Conservation (phyloP, 371 early-diverging fungal genomes). For the Syncephalis plumigaleata region DNA sequence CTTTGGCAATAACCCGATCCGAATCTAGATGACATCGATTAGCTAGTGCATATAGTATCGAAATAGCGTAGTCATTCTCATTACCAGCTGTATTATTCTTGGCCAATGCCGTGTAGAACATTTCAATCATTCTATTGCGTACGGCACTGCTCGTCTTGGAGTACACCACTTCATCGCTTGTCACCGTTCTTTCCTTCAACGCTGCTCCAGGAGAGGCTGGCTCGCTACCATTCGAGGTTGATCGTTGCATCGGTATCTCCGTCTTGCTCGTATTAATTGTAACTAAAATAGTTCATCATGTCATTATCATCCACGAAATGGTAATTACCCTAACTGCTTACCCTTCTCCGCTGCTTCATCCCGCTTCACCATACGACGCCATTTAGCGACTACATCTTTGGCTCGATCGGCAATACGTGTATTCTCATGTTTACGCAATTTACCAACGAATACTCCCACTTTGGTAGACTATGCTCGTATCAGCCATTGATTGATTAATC, state of each 20-base stretch:
- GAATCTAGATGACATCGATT: slow-evolving; percentile 22
- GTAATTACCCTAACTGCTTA: background rate
- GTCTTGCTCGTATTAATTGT: background rate
- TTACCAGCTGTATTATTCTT: slow-evolving; percentile 48
- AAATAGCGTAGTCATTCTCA: background rate
- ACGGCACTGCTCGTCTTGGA: slow-evolving; percentile 40
- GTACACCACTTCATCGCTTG: slow-evolving; percentile 32
- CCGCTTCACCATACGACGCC: slow-evolving; percentile 18
- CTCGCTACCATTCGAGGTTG: background rate
- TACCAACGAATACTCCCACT: slow-evolving; percentile 56
- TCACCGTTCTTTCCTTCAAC: background rate
- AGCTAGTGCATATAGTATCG: background rate
- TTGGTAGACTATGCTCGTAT: slow-evolving; percentile 33
- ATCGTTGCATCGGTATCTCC: background rate
- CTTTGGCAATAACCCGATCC: slow-evolving; percentile 32
- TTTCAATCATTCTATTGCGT: slow-evolving; percentile 68
- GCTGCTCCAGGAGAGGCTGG: background rate
- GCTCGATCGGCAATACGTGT: slow-evolving; percentile 35
- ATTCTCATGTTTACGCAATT: slow-evolving; percentile 38
- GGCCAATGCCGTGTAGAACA: slow-evolving; percentile 69
- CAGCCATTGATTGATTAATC: too few species aligned
- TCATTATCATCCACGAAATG: background rate
- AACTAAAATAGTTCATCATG: background rate
- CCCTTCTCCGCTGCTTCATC: background rate
- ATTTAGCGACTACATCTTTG: slow-evolving; percentile 52